A percentile compares a stretch with the other conserved stretches of the same genome.
phyloP scores from a whole-genome alignment of 345 rosid genomes.

The Citrus sp. region DNA sequence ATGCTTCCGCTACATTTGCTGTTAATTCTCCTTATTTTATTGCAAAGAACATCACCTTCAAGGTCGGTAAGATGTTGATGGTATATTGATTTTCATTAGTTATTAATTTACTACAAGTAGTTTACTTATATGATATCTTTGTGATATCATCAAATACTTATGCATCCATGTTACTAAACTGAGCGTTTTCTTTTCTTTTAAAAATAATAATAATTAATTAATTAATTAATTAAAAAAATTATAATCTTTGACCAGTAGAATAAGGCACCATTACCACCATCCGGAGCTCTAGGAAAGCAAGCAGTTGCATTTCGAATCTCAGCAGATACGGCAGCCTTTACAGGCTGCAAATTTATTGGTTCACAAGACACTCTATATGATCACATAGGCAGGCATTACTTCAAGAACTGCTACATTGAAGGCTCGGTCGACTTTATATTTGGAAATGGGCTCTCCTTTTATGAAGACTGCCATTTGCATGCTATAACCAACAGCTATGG shows the following conservation, averaged over 20 bases:
- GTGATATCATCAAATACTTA: background rate
- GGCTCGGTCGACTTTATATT: conserved; percentile 46
- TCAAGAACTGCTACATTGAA: conserved; percentile 40
- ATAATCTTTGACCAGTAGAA: conserved; percentile 18
- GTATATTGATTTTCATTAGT: too few relatives aligned
- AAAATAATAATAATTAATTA: too few relatives aligned
- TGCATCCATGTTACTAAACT: background rate
- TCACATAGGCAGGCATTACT: conserved; percentile 42
- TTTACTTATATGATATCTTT: too few relatives aligned
- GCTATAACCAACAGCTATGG: conserved; percentile 35
- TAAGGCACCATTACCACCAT: conserved; percentile 36
- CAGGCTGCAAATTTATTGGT: conserved; percentile 36
- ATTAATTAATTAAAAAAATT: background rate
- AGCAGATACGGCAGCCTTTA: conserved; percentile 38
- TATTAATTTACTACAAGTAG: too few relatives aligned
- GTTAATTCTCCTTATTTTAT: conserved; percentile 46
- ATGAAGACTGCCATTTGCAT: conserved; percentile 40
- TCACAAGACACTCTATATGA: conserved; percentile 49
- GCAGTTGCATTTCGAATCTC: conserved; percentile 45
- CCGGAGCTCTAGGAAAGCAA: conserved; percentile 42
- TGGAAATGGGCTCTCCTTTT: conserved; percentile 42
- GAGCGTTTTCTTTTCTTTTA: background rate
- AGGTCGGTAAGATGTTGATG: conserved; percentile 20
- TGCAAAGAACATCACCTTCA: conserved; percentile 47
- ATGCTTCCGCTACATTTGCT: conserved; percentile 46